Base-by-base conservation (phyloP, 306 rosid species). In the Parietaria judaica region DNA sequence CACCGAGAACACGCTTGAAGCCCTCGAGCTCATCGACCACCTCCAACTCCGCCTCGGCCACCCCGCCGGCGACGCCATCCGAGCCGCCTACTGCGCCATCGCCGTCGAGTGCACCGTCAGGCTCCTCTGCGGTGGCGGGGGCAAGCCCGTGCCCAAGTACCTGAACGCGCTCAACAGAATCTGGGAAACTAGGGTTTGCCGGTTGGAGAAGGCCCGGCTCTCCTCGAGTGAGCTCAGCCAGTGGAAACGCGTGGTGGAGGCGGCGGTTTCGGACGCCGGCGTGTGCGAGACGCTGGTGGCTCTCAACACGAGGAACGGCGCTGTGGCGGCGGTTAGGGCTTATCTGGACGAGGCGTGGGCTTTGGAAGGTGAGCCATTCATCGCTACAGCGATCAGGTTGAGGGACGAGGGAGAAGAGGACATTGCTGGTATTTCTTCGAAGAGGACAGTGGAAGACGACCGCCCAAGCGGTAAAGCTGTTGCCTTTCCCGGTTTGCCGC, bases 91-190 rank as follows among this genome's bases (percentile, higher is more conserved):
- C 50, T 66, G 80, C 35, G 81, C 96, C 0, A 83, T 92, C 54
- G 90, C 96, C 6, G 76, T 85, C 43, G 96, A 92, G 54, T 79
- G 88, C 54, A 77, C 94, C 5, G 86, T 80, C 14, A 86, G 75
- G 71, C 76, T 73, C 61, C 65, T 92, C 8, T 67, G 43, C 12
- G 75, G 69, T 0, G 37, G 11, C 3, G 61, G 68, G 6, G 78
- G 76, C 6, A 68, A 50, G 14, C 73, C 73, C 0, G n/a, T 68
- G 1, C 78, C 74, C 3, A 80, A 74, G 65, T 88, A 70, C 54
- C 47, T 67, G 14, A 76, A 63, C 9, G 84, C 95, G 0, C 71
- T 92, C 4, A 56, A 56, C 45, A 58, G 86, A 65, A 76, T 92
- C 4, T 92, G 96, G 94, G 75, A 80, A 38, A 84, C 78, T 11